Base-by-base conservation (phyloP, 2,329 filamentous ascomycete genomes). In the Hymenoscyphus fraxineus region DNA sequence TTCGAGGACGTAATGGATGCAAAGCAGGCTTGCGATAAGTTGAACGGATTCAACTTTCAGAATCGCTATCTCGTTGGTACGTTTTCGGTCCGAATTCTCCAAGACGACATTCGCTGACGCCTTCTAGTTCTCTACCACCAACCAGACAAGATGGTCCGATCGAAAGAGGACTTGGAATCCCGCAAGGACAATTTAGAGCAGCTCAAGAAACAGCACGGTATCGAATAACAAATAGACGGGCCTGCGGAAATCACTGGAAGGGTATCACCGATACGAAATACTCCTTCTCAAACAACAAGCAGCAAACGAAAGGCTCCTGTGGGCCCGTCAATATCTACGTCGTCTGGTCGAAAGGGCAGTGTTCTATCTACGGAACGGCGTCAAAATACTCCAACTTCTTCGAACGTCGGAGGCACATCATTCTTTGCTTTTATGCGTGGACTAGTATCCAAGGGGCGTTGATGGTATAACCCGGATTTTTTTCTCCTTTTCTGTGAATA, bases 31-130 rank as follows among this genome's bases (percentile, higher is more conserved):
- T 98, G 95, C 85, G 95, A 99, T 84, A 97, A 98, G 83, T 85
- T 99, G 79, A 99, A 99, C 84, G 95, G 95, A 78, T 99, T 96
- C 88, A 99, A 99, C 83, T 99, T 99, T 80, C 95, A 99, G 83
- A 97, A 94, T 82, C 91, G 95, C 78, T 99, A 99, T 81, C 91
- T 99, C 74, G 95, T 99, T 76, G 93, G 92, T 96, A 86, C 67
- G 92, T 87, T 59, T 22, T 16, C 7, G 51, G 51, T 60, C 44
- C 59, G 62, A 22, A 7, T 32, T 41, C 13, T 41, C 32, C 35
- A 62, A 47, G 32, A 59, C 41, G n/a, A 63, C 32, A 35, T 56
- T 15, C 58, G 44, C 66, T 70, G 66, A 70, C 40, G 57, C 44
- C 57, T 40, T 9, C 59, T 72, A 85, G 89, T 91, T 66, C 80